Conservation (phyloP, 176 grass and related monocot genomes). For the Carex cristatella region DNA sequence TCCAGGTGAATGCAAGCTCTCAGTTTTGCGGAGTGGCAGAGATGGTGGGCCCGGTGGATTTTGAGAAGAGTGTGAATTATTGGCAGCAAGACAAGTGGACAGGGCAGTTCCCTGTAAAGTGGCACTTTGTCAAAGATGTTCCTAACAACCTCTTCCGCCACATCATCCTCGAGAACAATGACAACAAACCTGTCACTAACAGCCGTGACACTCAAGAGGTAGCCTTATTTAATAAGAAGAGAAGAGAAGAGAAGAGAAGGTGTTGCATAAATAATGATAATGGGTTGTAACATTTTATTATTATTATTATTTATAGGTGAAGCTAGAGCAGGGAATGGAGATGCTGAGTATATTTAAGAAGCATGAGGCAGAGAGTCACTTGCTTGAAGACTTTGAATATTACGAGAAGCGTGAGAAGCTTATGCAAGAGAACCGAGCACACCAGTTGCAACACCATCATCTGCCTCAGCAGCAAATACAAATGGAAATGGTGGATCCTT, state of each 20-base stretch:
- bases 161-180: slow-evolving; percentile 85
- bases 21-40: slow-evolving; percentile 86
- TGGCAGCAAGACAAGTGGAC: slow-evolving; percentile 95
- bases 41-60: slow-evolving; percentile 85
- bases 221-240: too few relatives aligned
- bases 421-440: slow-evolving; percentile 74
- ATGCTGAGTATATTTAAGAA: slow-evolving; percentile 81
- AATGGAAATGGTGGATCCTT: slow-evolving; percentile 6
- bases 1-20: slow-evolving; percentile 76
- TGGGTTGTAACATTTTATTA: too few relatives aligned
- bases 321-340: slow-evolving; percentile 77
- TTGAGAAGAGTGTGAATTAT: slow-evolving; percentile 74
- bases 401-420: slow-evolving; percentile 89
- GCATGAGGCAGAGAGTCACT: slow-evolving; percentile 55
- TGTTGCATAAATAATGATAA: too few relatives aligned
- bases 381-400: slow-evolving; percentile 79
- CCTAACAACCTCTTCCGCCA: slow-evolving; percentile 63
- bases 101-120: slow-evolving; percentile 85
- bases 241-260: too few relatives aligned
- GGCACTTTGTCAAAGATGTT: slow-evolving; percentile 86
- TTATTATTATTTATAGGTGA: slow-evolving; percentile 41
- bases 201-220: slow-evolving; percentile 90
- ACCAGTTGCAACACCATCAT: slow-evolving; percentile 48
- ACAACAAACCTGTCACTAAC: slow-evolving; percentile 81
- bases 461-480: background rate